phyloP scores from a whole-genome alignment of 2,329 filamentous ascomycete genomes.

The Grosmannia clavigera region DNA sequence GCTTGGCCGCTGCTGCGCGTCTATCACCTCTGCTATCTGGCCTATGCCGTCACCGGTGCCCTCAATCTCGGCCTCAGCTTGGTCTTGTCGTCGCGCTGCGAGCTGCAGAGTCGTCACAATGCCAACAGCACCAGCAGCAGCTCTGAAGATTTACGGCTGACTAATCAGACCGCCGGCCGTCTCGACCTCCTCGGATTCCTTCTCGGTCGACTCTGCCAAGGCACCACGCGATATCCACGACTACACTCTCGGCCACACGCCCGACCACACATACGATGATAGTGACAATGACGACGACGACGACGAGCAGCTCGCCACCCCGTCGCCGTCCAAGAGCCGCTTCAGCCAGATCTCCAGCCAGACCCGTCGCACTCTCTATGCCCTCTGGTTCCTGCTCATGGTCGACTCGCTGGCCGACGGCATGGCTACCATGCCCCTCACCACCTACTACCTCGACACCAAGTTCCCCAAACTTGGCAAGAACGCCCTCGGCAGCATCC shows the following conservation, averaged over 20 bases:
- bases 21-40: constrained; percentile 45
- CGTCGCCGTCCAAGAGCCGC: constrained; percentile 15
- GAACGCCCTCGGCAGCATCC: constrained; percentile 46
- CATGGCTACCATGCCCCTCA: constrained; percentile 47
- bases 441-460: constrained; percentile 44
- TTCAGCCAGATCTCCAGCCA: constrained; percentile 43
- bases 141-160: constrained; percentile 2
- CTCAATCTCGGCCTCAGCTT: constrained; percentile 35
- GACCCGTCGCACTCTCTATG: constrained; percentile 47
- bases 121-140: constrained; percentile 3
- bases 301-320: not conserved
- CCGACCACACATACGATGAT: not conserved
- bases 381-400: constrained; percentile 51
- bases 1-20: constrained; percentile 37
- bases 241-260: not conserved
- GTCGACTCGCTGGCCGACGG: constrained; percentile 55
- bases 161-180: not conserved
- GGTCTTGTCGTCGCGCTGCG: constrained; percentile 36
- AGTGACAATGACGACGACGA: constrained; percentile 8
- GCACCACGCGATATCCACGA: not conserved
- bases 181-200: not conserved
- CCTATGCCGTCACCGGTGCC: constrained; percentile 44
- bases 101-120: constrained; percentile 23
- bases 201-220: not conserved
- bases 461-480: constrained; percentile 41